phyloP scores from a whole-genome alignment of 2,329 filamentous ascomycete species.

The Periconia digitata region DNA sequence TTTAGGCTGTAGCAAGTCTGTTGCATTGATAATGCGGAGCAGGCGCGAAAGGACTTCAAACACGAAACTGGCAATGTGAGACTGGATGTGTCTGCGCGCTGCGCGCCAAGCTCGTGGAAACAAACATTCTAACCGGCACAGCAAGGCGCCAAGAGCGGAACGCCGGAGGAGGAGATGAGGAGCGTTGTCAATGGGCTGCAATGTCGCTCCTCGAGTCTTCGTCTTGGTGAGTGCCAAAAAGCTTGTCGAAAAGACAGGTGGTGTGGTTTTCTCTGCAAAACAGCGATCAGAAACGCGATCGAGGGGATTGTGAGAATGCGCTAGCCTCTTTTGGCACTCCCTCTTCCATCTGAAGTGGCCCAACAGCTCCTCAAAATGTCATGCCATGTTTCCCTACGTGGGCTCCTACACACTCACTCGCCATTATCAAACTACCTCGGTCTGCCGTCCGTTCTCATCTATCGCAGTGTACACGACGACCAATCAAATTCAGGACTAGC shows the following conservation, averaged over 20 bases:
- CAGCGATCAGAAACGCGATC: background rate
- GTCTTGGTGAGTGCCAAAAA: background rate
- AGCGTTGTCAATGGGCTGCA: background rate
- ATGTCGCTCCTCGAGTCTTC: background rate
- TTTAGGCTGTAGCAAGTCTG: constrained; percentile 6
- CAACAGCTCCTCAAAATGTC: no score
- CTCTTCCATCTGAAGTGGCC: no score
- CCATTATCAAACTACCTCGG: no score
- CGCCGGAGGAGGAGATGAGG: background rate
- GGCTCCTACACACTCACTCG: no score
- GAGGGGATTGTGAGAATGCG: background rate
- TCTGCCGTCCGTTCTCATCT: no score
- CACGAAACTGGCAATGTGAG: constrained; percentile 1
- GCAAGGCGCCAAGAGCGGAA: background rate
- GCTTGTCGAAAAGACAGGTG: no score
- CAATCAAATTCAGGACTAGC: no score
- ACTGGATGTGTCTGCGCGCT: constrained; percentile 1
- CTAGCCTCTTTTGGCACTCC: background rate
- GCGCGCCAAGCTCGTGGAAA: background rate
- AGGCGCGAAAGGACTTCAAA: background rate
- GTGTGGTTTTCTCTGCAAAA: no score
- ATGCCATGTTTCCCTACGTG: no score
- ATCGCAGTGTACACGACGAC: no score
- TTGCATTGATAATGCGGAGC: constrained; percentile 5
- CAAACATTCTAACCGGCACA: constrained; percentile 2